Evolutionary conservation across 306 rosid species (phyloP).

Genomic region (Albizia julibrissin): DNA sequence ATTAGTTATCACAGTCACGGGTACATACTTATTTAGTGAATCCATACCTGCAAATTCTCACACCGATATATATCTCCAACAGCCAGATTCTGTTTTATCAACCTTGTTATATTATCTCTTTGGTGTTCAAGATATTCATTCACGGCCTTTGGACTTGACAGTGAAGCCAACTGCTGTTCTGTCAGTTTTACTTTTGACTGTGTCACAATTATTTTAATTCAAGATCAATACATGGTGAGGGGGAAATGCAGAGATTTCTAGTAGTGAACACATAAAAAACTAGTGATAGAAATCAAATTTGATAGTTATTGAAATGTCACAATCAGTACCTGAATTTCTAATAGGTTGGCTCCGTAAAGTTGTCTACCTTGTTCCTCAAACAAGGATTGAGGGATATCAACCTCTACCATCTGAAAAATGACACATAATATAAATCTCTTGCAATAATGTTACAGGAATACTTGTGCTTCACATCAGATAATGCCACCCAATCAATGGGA

Average conservation of each 20-base stretch:
- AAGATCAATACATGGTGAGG: slow-evolving; percentile 7
- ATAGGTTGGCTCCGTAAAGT: slow-evolving; percentile 85
- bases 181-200: slow-evolving; percentile 73
- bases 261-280: background rate
- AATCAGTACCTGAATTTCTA: slow-evolving; percentile 78
- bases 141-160: slow-evolving; percentile 89
- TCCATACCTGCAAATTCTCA: slow-evolving; percentile 79
- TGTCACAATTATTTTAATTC: slow-evolving; percentile 29
- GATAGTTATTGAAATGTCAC: slow-evolving; percentile 3
- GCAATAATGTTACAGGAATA: slow-evolving; percentile 5
- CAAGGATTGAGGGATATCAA: slow-evolving; percentile 84
- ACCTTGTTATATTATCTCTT: slow-evolving; percentile 70
- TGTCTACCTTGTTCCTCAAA: slow-evolving; percentile 96
- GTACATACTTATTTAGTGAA: slow-evolving; percentile 10
- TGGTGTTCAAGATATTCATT: slow-evolving; percentile 80
- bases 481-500: background rate
- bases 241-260: background rate
- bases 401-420: slow-evolving; percentile 76
- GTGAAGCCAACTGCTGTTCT: slow-evolving; percentile 78
- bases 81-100: slow-evolving; percentile 91
- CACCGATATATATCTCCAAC: slow-evolving; percentile 94
- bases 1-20: background rate
- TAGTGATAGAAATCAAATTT: slow-evolving; percentile 1
- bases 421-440: slow-evolving; percentile 8
- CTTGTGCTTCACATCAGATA: background rate